phyloP scores from a whole-genome alignment of 768 basidiomycete species.

The Tylopilus intermedius region DNA sequence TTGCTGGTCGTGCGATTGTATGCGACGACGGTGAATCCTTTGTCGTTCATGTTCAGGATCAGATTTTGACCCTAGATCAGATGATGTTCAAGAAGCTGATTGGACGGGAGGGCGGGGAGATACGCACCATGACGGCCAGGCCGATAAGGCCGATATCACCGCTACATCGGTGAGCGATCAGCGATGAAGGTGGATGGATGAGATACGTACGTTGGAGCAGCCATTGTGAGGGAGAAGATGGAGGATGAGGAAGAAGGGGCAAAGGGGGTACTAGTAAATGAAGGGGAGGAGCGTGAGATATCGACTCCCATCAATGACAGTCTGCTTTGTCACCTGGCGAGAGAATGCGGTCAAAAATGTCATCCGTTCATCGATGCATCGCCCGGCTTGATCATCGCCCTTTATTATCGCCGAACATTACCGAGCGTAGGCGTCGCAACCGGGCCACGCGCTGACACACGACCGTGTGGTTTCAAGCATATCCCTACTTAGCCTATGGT shows the following conservation, averaged over 20 bases:
- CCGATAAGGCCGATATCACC: slow-evolving; percentile 99
- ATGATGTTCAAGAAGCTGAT: slow-evolving; percentile 4
- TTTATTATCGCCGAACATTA: neutral
- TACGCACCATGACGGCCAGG: slow-evolving; percentile 91
- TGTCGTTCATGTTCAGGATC: slow-evolving; percentile 99
- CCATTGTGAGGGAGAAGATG: slow-evolving; percentile 32
- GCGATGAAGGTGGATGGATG: slow-evolving; percentile 4
- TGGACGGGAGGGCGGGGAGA: slow-evolving; percentile 12
- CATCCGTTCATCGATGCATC: neutral
- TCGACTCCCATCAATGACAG: neutral
- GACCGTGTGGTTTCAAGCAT: neutral
- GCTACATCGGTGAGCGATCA: slow-evolving; percentile 39
- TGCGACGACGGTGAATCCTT: slow-evolving; percentile 94
- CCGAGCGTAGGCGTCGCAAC: neutral
- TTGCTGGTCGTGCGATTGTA: slow-evolving; percentile 97
- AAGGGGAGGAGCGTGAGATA: slow-evolving; percentile 20
- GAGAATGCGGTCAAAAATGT: too few species aligned
- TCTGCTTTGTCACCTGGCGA: slow-evolving; percentile 1
- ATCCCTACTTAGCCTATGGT: neutral
- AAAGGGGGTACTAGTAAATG: slow-evolving; percentile 11
- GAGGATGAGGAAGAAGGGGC: slow-evolving; percentile 28
- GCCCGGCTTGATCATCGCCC: neutral
- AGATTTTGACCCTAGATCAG: slow-evolving; percentile 81
- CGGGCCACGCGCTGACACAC: neutral
- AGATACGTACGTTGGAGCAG: slow-evolving; percentile 43